phyloP scores from a whole-genome alignment of 2,329 filamentous ascomycete species.

The Pseudopyricularia cyperi region DNA sequence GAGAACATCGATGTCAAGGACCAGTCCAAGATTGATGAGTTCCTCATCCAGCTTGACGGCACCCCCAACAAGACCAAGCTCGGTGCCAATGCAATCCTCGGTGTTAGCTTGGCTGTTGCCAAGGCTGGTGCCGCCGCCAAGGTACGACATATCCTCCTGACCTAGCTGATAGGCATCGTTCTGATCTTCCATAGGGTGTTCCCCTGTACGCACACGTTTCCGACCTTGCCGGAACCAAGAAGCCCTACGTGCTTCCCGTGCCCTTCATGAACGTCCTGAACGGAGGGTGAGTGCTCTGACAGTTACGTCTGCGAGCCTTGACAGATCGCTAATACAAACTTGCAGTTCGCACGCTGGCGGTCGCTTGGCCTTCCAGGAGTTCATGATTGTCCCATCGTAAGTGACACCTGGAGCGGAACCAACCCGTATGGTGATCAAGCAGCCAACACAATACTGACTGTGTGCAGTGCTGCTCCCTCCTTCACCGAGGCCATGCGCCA shows the following conservation, averaged over 20 bases:
- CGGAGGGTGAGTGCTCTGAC: slow-evolving; percentile 37
- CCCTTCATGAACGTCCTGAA: slow-evolving; percentile 93
- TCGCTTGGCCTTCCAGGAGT: slow-evolving; percentile 88
- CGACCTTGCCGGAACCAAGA: slow-evolving; percentile 79
- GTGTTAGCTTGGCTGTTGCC: slow-evolving; percentile 71
- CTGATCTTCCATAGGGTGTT: slow-evolving; percentile 38
- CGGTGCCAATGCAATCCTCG: slow-evolving; percentile 79
- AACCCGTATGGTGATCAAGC: background rate
- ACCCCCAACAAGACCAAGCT: slow-evolving; percentile 79
- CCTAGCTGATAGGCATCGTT: background rate
- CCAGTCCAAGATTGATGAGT: slow-evolving; percentile 70
- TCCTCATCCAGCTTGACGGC: slow-evolving; percentile 76
- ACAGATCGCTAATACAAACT: slow-evolving; percentile 17
- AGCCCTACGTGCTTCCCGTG: slow-evolving; percentile 80
- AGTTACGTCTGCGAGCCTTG: background rate
- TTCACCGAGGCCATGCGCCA: slow-evolving; percentile 96
- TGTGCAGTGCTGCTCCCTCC: slow-evolving; percentile 57
- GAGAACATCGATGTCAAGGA: slow-evolving; percentile 76
- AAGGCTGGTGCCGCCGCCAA: slow-evolving; percentile 87
- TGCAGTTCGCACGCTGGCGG: slow-evolving; percentile 86
- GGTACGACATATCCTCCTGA: slow-evolving; percentile 23
- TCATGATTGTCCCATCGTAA: slow-evolving; percentile 83
- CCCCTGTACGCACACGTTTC: slow-evolving; percentile 82
- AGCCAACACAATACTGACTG: background rate
- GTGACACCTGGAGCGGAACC: slow-evolving; percentile 14